Evolutionary conservation across 129 eudicot species (phyloP), one percentile per base, ranked within the genome.

Genomic region (Arctium minus): DNA sequence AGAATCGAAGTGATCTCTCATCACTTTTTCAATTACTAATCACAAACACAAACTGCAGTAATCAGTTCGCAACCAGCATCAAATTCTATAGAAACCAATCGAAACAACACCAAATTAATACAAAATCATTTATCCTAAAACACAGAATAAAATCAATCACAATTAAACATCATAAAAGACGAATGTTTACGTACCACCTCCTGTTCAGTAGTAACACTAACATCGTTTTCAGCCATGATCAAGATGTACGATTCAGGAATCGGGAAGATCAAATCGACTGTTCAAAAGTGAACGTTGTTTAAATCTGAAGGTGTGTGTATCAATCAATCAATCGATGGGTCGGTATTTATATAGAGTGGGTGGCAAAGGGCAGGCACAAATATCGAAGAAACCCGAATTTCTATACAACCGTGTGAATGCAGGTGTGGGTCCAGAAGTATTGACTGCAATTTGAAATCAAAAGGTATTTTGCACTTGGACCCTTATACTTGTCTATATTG

Each of bases 221-320:
- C 83, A 60, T 78, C 74, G 68, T 7, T 83, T 78, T 60, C 79
- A 18, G 83, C 82, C 82, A 83, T 83, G 86, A 83, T 77, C 37
- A 39, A 38, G 44, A 36, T 65, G 40, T 8, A 31, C 1, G 76
- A 75, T 75, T 65, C 31, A 75, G 70, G 40, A 11, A 46, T 22
- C 27, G 27, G 27, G 27, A 18, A 72, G 9, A 44, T 39, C 9
- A 72, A 50, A 60, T 50, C 33, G 68, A 6, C 13, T 72, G 18
- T 73, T 38, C 4, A 22, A 48, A 46, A 53, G 37, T 18, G 53
- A 80, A 72, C 53, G 5, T 18, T 72, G 84, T 33, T 53, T 56
- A 6, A 80, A n/a, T 79, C 82, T 27, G 67, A 72, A 46, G 36
- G 62, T 44, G 6, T 69, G 75, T 35, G 17, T 18, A 46, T 18